A percentile compares a stretch with the other conserved stretches of the same genome.
phyloP scores from a whole-genome alignment of 768 basidiomycete genomes.

The Leucocoprinus birnbaumii region DNA sequence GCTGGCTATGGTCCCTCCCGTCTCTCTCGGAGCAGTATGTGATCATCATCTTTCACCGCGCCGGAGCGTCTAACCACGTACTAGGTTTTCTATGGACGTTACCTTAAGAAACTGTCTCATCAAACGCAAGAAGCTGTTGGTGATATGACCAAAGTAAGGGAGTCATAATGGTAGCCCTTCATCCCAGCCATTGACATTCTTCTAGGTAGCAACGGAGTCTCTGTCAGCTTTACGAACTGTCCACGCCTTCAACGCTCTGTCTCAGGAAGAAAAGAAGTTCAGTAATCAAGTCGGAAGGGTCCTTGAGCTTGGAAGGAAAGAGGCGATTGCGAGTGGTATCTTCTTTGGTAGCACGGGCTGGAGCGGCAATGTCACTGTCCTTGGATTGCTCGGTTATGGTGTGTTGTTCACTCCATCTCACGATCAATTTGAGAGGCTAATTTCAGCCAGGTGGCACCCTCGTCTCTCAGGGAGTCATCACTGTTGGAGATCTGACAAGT shows the following conservation, averaged over 20 bases:
- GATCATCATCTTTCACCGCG: neutral
- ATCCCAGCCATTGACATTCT: neutral
- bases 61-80: slow-evolving; percentile 1
- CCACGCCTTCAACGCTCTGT: slow-evolving; percentile 85
- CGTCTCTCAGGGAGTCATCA: slow-evolving; percentile 83
- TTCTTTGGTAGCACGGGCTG: slow-evolving; percentile 92
- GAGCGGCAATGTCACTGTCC: slow-evolving; percentile 90
- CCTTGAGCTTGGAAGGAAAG: slow-evolving; percentile 74
- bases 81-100: slow-evolving; percentile 94
- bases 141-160: slow-evolving; percentile 79
- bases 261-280: slow-evolving; percentile 78
- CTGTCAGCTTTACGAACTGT: slow-evolving; percentile 85
- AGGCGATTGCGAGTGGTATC: slow-evolving; percentile 86
- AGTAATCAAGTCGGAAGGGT: slow-evolving; percentile 61
- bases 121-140: slow-evolving; percentile 93
- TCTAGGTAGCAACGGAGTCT: slow-evolving; percentile 83
- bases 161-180: slow-evolving; percentile 24
- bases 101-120: slow-evolving; percentile 88
- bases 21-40: slow-evolving; percentile 79
- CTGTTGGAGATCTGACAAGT: slow-evolving; percentile 90
- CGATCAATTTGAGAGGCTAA: neutral
- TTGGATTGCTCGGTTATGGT: slow-evolving; percentile 92
- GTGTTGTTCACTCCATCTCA: slow-evolving; percentile 15
- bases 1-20: slow-evolving; percentile 88
- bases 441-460: slow-evolving; percentile 73